Evolutionary conservation across 192 early-diverging fungal genomes (phyloP), one percentile per base, ranked within the genome.

Genomic region (Coemansia sp.): DNA sequence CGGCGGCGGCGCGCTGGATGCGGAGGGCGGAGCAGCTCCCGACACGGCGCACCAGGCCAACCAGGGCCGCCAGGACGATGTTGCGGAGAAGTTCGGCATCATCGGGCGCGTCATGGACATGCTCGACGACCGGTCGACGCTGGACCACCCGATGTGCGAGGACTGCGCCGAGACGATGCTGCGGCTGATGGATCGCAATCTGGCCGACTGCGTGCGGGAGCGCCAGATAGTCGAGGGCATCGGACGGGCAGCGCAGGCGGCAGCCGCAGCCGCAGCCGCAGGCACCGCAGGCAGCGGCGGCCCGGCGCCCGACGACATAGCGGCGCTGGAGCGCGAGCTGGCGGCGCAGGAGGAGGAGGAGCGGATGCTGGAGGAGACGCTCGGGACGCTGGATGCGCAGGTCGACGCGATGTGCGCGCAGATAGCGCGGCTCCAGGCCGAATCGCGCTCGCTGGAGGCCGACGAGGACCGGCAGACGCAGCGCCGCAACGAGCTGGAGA

Each of bases 111-210:
- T 98, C 47, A 93, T 93, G 80, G 92, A 94, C 53, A 63, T 89
- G 64, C 87, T 96, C 65, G 91, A 91, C 0, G 83, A 86, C n/a
- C 86, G 86, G 42, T 90, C 93, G 3, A 86, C 86, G 53, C 78
- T 93, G 13, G 86, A 86, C 53, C 93, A 95, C 59, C 93, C 93
- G 12, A 86, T 97, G 73, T 98, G 97, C 72, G 87, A 92, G 65
- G 94, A 94, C 56, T 98, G 97, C 67, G 91, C 94, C 0, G 93
- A 95, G 57, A 89, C 89, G 67, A 68, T 96, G 59, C 48, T 88
- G 53, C 84, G 90, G 10, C 78, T 83, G 37, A 68, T 98, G 44
- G 89, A 92, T 48, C 87, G 86, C 61, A 85, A 90, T 56, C 68
- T 94, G 16, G 63, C 76, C 0, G 93, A 95, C 66, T 84, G 89